Percentiles rank a stretch among this genome's conserved stretches.
Evolutionary conservation across 495 filamentous ascomycete species (phyloP).

Genomic region (Talaromyces adpressus): DNA sequence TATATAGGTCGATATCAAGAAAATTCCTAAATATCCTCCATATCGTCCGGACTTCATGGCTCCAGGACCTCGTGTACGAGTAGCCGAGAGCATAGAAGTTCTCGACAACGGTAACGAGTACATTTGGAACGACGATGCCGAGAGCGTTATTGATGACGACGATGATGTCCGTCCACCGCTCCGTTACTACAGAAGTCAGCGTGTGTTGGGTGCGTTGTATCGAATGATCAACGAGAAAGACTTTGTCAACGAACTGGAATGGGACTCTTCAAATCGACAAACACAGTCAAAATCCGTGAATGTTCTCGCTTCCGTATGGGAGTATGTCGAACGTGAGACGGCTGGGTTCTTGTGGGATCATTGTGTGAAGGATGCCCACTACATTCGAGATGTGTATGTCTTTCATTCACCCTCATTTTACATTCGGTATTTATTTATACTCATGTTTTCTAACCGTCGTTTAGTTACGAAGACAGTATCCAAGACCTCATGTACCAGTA

Average conservation of each 20-base stretch:
- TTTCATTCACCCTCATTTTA: neutral
- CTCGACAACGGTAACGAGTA: constrained; percentile 24
- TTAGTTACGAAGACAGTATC: constrained; percentile 61
- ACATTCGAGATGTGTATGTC: constrained; percentile 49
- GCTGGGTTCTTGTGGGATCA: constrained; percentile 36
- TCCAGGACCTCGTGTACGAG: constrained; percentile 50
- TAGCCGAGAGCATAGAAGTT: constrained; percentile 39
- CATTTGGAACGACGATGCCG: constrained; percentile 5
- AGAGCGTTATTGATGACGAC: constrained; percentile 42
- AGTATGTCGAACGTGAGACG: constrained; percentile 32
- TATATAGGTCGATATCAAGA: constrained; percentile 30
- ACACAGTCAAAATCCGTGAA: constrained; percentile 6
- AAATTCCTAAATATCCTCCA: constrained; percentile 32
- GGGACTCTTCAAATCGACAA: constrained; percentile 6
- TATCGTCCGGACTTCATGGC: constrained; percentile 60
- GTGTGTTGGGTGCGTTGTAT: constrained; percentile 67
- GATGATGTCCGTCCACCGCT: constrained; percentile 32
- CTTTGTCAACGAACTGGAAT: constrained; percentile 54
- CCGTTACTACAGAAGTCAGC: constrained; percentile 59
- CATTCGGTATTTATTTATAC: too few relatives aligned
- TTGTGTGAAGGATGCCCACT: constrained; percentile 29
- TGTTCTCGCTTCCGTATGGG: constrained; percentile 15
- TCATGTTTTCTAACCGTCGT: neutral
- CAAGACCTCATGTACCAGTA: constrained; percentile 47
- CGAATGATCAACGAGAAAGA: constrained; percentile 65